Evolutionary conservation across 495 filamentous ascomycete genomes (phyloP), one percentile per base, ranked within the genome.

Genomic region (Xylaria grammica): DNA sequence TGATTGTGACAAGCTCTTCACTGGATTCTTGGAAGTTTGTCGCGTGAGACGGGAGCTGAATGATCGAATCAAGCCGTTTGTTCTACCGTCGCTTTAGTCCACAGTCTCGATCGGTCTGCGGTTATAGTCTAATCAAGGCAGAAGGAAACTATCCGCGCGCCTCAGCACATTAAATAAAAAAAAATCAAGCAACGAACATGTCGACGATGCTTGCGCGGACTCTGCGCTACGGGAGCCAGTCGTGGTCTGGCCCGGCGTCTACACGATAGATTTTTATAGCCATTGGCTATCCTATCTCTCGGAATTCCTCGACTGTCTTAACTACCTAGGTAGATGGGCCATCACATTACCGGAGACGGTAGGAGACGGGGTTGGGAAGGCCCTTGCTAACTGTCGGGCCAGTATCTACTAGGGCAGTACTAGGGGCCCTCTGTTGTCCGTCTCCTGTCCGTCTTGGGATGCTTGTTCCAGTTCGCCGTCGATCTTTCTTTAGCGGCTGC

Each of bases 281-380:
- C 32, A 36, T 4, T 5, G 5, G 32, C 4, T 36, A 36, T 36
- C 32, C 40, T 10, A 44, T 57, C 5, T 6, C 27, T 19, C 13
- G 55, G 55, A 59, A 59, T 48, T 24, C n/a, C 40, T 48, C n/a
- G 55, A 6, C 42, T 48, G 22, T 9, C 8, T 36, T 11, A 30
- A 40, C 45, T 60, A 42, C n/a, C 29, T 44, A n/a, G n/a, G n/a
- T n/a, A n/a, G n/a, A 19, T n/a, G 40, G 17, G 2, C 9, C 27
- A 42, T 44, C 34, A 20, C 42, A 57, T 38, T 63, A 20, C 40
- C 61, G 52, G 29, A 57, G 51, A 58, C 10, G 55, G 55, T 46
- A 10, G 19, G 38, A 46, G n/a, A 49, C 29, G 38, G 61, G 60
- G 36, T 48, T 63, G 60, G 60, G 24, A 17, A 20, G 26, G 26